These are phyloP conservation scores for Microascus cirrosus DNA, from an alignment of 2,329 filamentous ascomycete species.

Conservation along the genomic window DNA sequence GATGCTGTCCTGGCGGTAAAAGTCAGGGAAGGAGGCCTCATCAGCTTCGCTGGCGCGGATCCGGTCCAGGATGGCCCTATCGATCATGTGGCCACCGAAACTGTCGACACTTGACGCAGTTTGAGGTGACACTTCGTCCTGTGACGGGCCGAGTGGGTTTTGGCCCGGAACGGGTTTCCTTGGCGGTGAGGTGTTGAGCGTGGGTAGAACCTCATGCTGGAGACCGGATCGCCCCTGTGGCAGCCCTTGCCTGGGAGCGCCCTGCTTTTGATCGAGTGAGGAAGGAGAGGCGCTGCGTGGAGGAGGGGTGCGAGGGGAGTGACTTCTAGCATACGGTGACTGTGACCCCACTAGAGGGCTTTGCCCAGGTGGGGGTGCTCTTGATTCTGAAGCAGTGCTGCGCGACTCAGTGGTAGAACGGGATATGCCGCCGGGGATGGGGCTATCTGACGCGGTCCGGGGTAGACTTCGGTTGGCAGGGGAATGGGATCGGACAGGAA, in stretches of 20 bases:
- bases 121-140: neutral
- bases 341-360: neutral
- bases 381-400: neutral
- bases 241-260: constrained; percentile 3
- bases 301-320: constrained; percentile 1
- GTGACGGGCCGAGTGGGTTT: constrained; percentile 13
- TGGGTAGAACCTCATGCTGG: constrained; percentile 4
- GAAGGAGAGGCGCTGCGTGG: neutral
- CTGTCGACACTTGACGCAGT: constrained; percentile 3
- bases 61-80: constrained; percentile 37
- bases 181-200: constrained; percentile 27
- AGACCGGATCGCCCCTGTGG: constrained; percentile 1
- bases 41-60: constrained; percentile 21
- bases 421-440: neutral
- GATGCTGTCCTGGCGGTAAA: constrained; percentile 24
- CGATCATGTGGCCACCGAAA: constrained; percentile 17
- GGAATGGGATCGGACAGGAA: neutral
- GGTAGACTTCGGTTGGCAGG: neutral
- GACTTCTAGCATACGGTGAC: neutral
- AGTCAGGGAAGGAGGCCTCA: neutral
- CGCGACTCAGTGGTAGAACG: neutral
- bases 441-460: neutral
- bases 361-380: neutral
- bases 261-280: neutral
- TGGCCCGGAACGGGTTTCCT: constrained; percentile 41